Percentiles rank a stretch among this genome's conserved stretches.
phyloP scores from a whole-genome alignment of 345 rosid genomes.

The Boechera retrofracta region DNA sequence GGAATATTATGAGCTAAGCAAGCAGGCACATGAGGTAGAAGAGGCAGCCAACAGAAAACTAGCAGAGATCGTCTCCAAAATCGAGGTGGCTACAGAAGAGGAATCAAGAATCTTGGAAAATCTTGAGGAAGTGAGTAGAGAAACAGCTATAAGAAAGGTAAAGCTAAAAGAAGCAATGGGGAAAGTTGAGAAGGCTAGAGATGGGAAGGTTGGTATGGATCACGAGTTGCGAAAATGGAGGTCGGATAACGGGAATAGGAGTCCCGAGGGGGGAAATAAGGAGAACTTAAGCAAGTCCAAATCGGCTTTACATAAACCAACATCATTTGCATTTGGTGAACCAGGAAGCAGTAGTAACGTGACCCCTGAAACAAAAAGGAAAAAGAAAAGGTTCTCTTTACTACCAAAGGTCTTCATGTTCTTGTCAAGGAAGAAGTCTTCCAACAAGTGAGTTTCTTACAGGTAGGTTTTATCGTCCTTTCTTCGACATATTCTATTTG shows the following conservation, averaged over 20 bases:
- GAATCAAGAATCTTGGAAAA: conserved; percentile 65
- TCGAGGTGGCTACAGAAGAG: conserved; percentile 77
- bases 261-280: conserved; percentile 46
- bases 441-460: conserved; percentile 49
- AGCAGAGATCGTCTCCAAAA: conserved; percentile 71
- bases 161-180: conserved; percentile 66
- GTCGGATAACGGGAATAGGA: conserved; percentile 70
- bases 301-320: conserved; percentile 34
- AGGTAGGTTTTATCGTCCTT: conserved; percentile 18
- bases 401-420: conserved; percentile 80
- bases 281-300: conserved; percentile 43
- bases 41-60: conserved; percentile 78
- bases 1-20: conserved; percentile 90
- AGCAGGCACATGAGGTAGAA: conserved; percentile 79
- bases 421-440: conserved; percentile 62
- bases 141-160: conserved; percentile 59
- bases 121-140: conserved; percentile 72
- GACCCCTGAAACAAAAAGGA: conserved; percentile 52
- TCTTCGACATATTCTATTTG: background rate
- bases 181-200: conserved; percentile 86
- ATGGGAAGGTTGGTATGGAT: conserved; percentile 78
- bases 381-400: conserved; percentile 69
- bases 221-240: conserved; percentile 92
- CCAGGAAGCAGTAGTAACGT: conserved; percentile 47
- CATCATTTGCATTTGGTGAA: conserved; percentile 36